These are phyloP conservation scores for Eucalyptus sp. DNA, from an alignment of 345 rosid genomes.

Conservation along the genomic window DNA sequence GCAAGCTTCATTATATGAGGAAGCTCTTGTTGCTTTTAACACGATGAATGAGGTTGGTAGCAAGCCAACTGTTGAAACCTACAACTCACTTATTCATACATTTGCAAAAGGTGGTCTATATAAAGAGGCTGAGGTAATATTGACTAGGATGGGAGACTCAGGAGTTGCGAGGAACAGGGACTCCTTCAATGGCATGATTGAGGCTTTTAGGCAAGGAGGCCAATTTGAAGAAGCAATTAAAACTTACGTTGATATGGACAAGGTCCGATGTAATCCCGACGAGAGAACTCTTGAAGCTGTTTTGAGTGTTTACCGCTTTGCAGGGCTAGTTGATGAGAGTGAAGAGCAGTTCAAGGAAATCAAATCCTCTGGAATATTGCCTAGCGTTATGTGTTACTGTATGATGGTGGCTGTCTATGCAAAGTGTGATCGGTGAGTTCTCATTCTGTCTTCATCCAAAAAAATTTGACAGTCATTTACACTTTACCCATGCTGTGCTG, in stretches of 20 bases:
- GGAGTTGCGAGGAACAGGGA: slow-evolving; percentile 55
- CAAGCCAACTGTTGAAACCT: slow-evolving; percentile 68
- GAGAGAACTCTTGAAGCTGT: slow-evolving; percentile 91
- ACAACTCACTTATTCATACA: slow-evolving; percentile 60
- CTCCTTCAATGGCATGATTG: slow-evolving; percentile 84
- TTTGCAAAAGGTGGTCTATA: slow-evolving; percentile 87
- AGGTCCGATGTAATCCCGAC: slow-evolving; percentile 67
- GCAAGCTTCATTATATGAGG: slow-evolving; percentile 80
- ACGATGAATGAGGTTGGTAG: slow-evolving; percentile 85
- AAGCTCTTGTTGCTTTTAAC: slow-evolving; percentile 78
- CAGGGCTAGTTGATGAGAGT: slow-evolving; percentile 87
- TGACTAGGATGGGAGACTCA: slow-evolving; percentile 51
- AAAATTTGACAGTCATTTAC: background rate
- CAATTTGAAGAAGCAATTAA: slow-evolving; percentile 88
- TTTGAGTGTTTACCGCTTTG: slow-evolving; percentile 67
- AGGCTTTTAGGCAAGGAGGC: slow-evolving; percentile 86
- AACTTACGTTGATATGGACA: slow-evolving; percentile 83
- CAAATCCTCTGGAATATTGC: slow-evolving; percentile 64
- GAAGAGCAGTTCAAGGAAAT: slow-evolving; percentile 89
- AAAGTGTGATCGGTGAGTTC: slow-evolving; percentile 59
- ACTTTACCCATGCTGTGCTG: background rate
- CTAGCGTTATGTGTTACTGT: slow-evolving; percentile 86
- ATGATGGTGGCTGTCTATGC: slow-evolving; percentile 94
- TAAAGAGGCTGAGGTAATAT: slow-evolving; percentile 59
- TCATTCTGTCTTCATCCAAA: background rate